Percentiles rank a stretch among this genome's conserved stretches.
These are phyloP conservation scores for Candida railenensis DNA, from an alignment of 805 yeast species.

Conservation along the genomic window DNA sequence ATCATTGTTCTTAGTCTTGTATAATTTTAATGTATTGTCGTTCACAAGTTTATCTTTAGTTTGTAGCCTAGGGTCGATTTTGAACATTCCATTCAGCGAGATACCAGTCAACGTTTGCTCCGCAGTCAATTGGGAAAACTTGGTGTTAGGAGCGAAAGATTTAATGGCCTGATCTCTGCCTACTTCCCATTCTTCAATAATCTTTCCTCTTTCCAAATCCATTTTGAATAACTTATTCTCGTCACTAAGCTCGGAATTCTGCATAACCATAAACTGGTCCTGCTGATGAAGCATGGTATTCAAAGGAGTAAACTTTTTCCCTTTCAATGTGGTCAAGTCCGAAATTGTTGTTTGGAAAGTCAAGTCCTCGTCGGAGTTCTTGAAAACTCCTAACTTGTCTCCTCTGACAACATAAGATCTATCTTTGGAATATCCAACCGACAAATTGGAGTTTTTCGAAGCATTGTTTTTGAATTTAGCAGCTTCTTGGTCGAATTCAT, in stretches of 20 bases:
- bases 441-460: constrained; percentile 57
- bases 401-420: constrained; percentile 81
- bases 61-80: constrained; percentile 74
- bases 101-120: constrained; percentile 78
- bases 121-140: constrained; percentile 68
- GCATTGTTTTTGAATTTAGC: constrained; percentile 22
- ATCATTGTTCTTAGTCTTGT: constrained; percentile 49
- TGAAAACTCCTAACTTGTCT: constrained; percentile 77
- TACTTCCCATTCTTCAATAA: constrained; percentile 84
- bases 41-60: constrained; percentile 58
- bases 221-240: constrained; percentile 56
- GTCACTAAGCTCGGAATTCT: constrained; percentile 41
- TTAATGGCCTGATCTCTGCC: constrained; percentile 45
- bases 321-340: constrained; percentile 51
- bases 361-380: constrained; percentile 50
- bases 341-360: constrained; percentile 69
- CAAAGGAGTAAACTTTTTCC: constrained; percentile 51
- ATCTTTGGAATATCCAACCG: constrained; percentile 68
- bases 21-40: constrained; percentile 34
- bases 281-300: constrained; percentile 76
- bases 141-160: constrained; percentile 66
- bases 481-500: constrained; percentile 31
- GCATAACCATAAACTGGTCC: constrained; percentile 68
- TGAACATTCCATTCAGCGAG: constrained; percentile 63
- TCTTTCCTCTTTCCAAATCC: constrained; percentile 77